A percentile compares a stretch with the other conserved stretches of the same genome.
phyloP scores from a whole-genome alignment of 345 rosid genomes.

The Syzygium aqueum region DNA sequence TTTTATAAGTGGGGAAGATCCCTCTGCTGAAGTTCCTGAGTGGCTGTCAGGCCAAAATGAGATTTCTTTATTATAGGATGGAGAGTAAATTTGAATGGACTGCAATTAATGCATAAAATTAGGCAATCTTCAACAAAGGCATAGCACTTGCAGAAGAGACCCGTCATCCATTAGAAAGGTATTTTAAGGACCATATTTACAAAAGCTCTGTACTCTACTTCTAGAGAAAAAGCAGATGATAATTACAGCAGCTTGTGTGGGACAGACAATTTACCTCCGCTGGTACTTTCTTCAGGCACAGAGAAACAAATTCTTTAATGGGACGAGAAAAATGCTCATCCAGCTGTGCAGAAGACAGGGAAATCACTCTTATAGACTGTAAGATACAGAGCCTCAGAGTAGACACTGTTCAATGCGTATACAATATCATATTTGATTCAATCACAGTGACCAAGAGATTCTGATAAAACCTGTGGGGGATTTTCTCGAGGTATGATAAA shows the following conservation, averaged over 20 bases:
- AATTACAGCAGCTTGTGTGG: not conserved
- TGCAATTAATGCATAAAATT: not conserved
- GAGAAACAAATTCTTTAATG: conserved; percentile 93
- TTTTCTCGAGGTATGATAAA: conserved; percentile 98
- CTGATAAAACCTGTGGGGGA: conserved; percentile 88
- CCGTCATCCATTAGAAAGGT: not conserved
- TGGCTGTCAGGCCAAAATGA: not conserved
- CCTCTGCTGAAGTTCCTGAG: not conserved
- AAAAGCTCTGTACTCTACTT: not conserved
- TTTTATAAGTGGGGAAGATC: not conserved
- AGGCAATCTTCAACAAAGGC: not conserved
- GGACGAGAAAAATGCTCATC: conserved; percentile 99
- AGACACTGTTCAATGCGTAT: not conserved
- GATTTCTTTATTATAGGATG: not conserved
- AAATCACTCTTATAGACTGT: conserved; percentile 8
- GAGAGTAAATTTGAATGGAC: not conserved
- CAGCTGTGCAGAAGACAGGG: conserved; percentile 49
- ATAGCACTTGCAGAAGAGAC: not conserved
- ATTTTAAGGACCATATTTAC: not conserved
- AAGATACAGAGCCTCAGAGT: conserved; percentile 1
- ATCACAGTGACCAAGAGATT: conserved; percentile 14
- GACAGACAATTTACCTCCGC: conserved; percentile 59
- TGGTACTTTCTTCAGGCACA: conserved; percentile 86
- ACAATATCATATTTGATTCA: not conserved
- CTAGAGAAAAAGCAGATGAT: not conserved